phyloP scores from a whole-genome alignment of 164 flowering plant genomes.

The Buxus sempervirens region DNA sequence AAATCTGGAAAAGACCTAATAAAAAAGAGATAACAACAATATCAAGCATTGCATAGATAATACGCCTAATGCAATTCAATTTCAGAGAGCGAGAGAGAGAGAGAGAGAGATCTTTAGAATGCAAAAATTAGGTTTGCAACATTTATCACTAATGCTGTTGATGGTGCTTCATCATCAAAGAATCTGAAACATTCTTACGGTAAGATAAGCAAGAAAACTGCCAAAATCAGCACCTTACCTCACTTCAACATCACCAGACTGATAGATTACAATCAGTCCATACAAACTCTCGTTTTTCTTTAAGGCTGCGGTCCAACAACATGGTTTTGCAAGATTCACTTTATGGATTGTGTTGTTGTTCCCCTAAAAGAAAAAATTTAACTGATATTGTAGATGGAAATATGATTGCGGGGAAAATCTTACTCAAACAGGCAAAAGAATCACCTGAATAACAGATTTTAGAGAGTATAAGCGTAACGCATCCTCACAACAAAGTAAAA shows the following conservation, averaged over 20 bases:
- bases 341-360: constrained; percentile 48
- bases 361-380: constrained; percentile 45
- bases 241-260: constrained; percentile 66
- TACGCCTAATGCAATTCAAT: no score
- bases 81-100: background rate
- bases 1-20: constrained; percentile 75
- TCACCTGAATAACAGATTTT: constrained; percentile 64
- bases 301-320: constrained; percentile 76
- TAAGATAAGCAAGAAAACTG: background rate
- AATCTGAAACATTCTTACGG: constrained; percentile 1
- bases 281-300: constrained; percentile 39
- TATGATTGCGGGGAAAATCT: background rate
- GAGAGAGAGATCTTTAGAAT: background rate
- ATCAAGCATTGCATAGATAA: background rate
- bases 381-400: constrained; percentile 6
- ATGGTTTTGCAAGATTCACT: constrained; percentile 58
- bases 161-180: background rate
- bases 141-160: background rate
- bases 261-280: constrained; percentile 59
- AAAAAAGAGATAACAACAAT: constrained; percentile 8
- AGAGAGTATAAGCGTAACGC: constrained; percentile 48
- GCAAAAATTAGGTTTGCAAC: background rate
- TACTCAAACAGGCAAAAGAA: constrained; percentile 9
- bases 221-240: constrained; percentile 30
- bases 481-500: constrained; percentile 74